Percentiles rank a stretch among this genome's conserved stretches.
These are phyloP conservation scores for Hypoxylon rubiginosum DNA, from an alignment of 2,329 filamentous ascomycete genomes.

Conservation along the genomic window DNA sequence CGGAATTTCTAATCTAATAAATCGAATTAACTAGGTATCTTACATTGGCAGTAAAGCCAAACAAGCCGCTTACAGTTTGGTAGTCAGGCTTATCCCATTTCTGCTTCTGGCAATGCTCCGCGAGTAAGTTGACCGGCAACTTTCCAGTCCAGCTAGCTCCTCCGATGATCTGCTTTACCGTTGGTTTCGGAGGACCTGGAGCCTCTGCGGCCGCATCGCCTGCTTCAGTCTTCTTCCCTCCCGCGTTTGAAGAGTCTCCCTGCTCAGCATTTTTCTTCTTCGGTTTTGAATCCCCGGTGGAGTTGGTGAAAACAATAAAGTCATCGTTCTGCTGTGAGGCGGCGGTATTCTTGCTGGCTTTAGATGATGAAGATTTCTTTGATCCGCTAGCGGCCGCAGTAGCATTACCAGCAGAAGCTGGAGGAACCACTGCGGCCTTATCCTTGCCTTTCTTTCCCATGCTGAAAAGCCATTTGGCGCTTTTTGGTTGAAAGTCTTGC, in stretches of 20 bases:
- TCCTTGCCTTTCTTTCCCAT: constrained; percentile 70
- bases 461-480: constrained; percentile 43
- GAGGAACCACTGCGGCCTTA: constrained; percentile 59
- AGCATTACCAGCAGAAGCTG: constrained; percentile 39
- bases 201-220: constrained; percentile 53
- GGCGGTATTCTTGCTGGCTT: constrained; percentile 49
- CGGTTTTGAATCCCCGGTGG: constrained; percentile 66
- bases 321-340: constrained; percentile 58
- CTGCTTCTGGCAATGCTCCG: constrained; percentile 95
- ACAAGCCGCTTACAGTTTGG: constrained; percentile 71
- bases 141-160: constrained; percentile 98
- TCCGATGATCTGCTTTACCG: constrained; percentile 86
- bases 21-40: constrained; percentile 43
- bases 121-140: constrained; percentile 90
- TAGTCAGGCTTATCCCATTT: constrained; percentile 97
- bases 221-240: constrained; percentile 42
- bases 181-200: constrained; percentile 68
- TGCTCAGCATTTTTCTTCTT: constrained; percentile 55
- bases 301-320: constrained; percentile 70
- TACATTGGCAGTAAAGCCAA: constrained; percentile 25
- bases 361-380: constrained; percentile 51
- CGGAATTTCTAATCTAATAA: constrained; percentile 72
- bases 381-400: constrained; percentile 40
- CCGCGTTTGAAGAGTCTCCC: constrained; percentile 40
- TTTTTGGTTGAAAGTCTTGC: constrained; percentile 1